Conservation (phyloP, 306 rosid species). For the Hippophae rhamnoides region DNA sequence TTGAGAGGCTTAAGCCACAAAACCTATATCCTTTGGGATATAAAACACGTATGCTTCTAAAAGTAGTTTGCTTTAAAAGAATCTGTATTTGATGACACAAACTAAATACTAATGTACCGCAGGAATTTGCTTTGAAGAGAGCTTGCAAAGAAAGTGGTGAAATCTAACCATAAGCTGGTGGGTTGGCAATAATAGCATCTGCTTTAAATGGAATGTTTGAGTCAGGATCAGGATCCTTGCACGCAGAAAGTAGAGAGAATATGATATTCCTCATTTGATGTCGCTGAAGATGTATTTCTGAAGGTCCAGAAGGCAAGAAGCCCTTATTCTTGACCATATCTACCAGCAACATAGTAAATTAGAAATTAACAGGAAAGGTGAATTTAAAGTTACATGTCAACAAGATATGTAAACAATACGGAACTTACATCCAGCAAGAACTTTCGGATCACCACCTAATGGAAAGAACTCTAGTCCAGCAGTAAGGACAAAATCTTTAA, state of each 20-base stretch:
- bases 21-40: no score
- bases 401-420: neutral
- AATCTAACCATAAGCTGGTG: constrained; percentile 89
- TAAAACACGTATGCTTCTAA: no score
- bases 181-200: constrained; percentile 88
- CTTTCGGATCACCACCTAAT: constrained; percentile 94
- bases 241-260: constrained; percentile 71
- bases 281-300: constrained; percentile 81
- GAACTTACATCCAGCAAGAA: constrained; percentile 94
- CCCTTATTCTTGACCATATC: constrained; percentile 99
- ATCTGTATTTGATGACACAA: neutral
- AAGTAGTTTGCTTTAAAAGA: no score
- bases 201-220: constrained; percentile 49
- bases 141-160: neutral
- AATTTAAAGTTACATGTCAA: neutral
- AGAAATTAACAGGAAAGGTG: neutral
- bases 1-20: no score
- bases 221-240: constrained; percentile 58
- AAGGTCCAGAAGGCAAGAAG: constrained; percentile 87
- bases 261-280: constrained; percentile 63
- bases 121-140: neutral
- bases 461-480: constrained; percentile 92
- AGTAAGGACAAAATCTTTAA: constrained; percentile 72
- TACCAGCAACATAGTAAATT: constrained; percentile 26
- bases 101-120: neutral